Evolutionary conservation across 371 early-diverging fungal species (phyloP).

Genomic region (Mucor ambiguus): DNA sequence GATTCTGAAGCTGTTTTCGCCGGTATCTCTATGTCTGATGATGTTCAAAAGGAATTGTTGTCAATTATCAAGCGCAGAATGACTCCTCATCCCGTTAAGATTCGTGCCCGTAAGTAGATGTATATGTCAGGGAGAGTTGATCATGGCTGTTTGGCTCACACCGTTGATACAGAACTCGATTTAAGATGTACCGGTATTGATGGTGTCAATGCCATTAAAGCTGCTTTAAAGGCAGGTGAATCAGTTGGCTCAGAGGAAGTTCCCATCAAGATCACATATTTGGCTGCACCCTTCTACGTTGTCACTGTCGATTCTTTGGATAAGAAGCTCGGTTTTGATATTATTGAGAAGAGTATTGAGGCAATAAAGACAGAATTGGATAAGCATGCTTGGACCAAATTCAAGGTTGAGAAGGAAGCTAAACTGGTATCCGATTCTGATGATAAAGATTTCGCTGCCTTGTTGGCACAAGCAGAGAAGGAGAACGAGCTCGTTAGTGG

Average conservation of each 20-base stretch:
- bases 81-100: conserved; percentile 96
- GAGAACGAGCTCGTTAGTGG: conserved; percentile 96
- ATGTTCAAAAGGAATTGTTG: conserved; percentile 77
- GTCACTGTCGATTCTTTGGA: conserved; percentile 90
- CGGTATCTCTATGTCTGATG: conserved; percentile 69
- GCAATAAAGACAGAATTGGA: conserved; percentile 84
- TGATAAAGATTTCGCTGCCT: conserved; percentile 91
- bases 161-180: conserved; percentile 80
- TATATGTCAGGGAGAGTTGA: not conserved
- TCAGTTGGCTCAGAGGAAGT: conserved; percentile 82
- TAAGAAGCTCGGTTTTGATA: conserved; percentile 83
- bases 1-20: conserved; percentile 91
- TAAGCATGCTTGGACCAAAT: conserved; percentile 58
- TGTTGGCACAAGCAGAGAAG: conserved; percentile 91
- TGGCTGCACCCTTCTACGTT: conserved; percentile 95
- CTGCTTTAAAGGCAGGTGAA: conserved; percentile 92
- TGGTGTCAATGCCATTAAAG: conserved; percentile 97
- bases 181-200: conserved; percentile 96
- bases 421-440: conserved; percentile 96
- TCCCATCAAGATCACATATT: conserved; percentile 77
- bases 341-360: conserved; percentile 87
- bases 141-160: not conserved
- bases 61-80: conserved; percentile 87
- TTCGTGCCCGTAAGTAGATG: conserved; percentile 78
- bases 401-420: conserved; percentile 79